A percentile compares a stretch with the other conserved stretches of the same genome.
phyloP scores from a whole-genome alignment of 257 asterid genomes.

The Przewalskia tangutica region DNA sequence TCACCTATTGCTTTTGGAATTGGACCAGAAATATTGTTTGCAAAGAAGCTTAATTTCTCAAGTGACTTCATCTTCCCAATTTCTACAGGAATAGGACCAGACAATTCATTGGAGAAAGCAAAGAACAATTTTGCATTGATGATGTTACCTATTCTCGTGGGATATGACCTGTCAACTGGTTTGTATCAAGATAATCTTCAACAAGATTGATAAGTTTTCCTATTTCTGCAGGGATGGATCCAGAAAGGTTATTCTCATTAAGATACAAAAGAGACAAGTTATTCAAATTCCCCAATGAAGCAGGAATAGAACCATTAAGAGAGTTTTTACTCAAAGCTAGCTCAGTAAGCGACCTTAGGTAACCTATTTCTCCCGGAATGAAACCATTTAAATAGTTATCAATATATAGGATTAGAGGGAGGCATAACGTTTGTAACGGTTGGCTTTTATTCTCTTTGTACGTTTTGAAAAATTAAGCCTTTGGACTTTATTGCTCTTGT shows the following conservation, averaged over 20 bases:
- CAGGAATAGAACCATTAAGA: neutral
- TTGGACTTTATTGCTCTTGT: too few relatives aligned
- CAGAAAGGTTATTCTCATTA: neutral
- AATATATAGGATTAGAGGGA: too few relatives aligned
- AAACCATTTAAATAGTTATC: neutral
- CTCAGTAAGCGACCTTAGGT: neutral
- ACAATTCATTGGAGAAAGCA: too few relatives aligned
- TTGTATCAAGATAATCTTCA: neutral
- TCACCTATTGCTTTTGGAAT: too few relatives aligned
- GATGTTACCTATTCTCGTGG: neutral
- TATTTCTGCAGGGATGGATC: neutral
- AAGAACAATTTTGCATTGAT: too few relatives aligned
- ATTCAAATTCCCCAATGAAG: neutral
- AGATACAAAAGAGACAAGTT: neutral
- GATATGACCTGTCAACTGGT: neutral
- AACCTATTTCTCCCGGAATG: neutral
- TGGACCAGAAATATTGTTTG: neutral
- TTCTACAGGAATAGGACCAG: neutral
- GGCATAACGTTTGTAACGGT: too few relatives aligned
- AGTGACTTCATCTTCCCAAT: too few relatives aligned
- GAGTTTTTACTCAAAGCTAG: neutral
- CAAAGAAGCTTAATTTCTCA: too few relatives aligned
- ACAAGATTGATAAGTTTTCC: neutral
- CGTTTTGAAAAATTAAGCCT: too few relatives aligned
- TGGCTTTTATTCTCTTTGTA: too few relatives aligned